Evolutionary conservation across 2,329 filamentous ascomycete genomes (phyloP).

Genomic region (Didymella exigua): DNA sequence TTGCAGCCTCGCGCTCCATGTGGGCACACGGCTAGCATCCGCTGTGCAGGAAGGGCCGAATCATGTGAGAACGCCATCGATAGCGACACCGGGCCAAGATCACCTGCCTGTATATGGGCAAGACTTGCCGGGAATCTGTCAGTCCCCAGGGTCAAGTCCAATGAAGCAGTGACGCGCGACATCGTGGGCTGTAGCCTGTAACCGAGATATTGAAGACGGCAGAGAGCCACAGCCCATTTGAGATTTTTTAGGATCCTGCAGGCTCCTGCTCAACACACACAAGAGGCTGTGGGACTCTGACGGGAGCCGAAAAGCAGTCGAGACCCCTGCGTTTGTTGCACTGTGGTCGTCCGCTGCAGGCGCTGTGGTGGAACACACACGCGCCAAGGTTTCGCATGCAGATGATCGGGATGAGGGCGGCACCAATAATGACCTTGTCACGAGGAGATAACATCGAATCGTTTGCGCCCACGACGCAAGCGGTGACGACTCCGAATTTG

Average conservation of each 20-base stretch:
- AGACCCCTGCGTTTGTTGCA: constrained; percentile 26
- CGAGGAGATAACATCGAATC: constrained; percentile 24
- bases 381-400: constrained; percentile 27
- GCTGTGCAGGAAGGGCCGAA: constrained; percentile 38
- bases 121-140: constrained; percentile 22
- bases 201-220: constrained; percentile 1
- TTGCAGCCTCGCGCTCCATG: constrained; percentile 40
- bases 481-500: constrained; percentile 16
- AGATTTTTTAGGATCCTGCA: constrained; percentile 4
- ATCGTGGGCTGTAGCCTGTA: constrained; percentile 24
- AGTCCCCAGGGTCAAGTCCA: constrained; percentile 22
- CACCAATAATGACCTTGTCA: constrained; percentile 39
- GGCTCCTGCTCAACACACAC: neutral
- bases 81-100: constrained; percentile 39
- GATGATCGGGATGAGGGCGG: constrained; percentile 15
- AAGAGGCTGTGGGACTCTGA: constrained; percentile 15
- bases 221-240: neutral
- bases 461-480: constrained; percentile 17
- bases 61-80: constrained; percentile 32
- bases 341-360: constrained; percentile 26
- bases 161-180: constrained; percentile 26
- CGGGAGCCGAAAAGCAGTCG: constrained; percentile 4
- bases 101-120: constrained; percentile 24
- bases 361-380: constrained; percentile 23
- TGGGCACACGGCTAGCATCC: constrained; percentile 25